phyloP scores from a whole-genome alignment of 2,329 filamentous ascomycete genomes.

The Malbranchea cinnamomea region DNA sequence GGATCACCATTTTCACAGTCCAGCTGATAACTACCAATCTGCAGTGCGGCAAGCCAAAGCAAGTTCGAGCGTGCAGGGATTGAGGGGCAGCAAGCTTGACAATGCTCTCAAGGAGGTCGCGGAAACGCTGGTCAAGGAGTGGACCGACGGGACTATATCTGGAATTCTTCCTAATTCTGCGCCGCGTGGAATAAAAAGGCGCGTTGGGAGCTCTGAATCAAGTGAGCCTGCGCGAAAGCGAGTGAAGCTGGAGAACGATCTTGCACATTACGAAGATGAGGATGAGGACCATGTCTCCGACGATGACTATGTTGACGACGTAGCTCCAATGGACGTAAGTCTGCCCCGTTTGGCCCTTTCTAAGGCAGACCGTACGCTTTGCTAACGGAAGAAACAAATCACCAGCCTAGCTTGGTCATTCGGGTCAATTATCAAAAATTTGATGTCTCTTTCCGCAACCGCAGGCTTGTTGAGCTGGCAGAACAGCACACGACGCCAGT shows the following conservation, averaged over 20 bases:
- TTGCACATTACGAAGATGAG: slow-evolving; percentile 14
- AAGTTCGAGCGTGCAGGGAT: slow-evolving; percentile 16
- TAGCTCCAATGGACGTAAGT: slow-evolving; percentile 25
- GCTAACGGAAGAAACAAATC: slow-evolving; percentile 5
- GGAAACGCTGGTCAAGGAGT: slow-evolving; percentile 18
- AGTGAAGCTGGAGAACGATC: slow-evolving; percentile 6
- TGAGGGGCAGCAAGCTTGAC: slow-evolving; percentile 26
- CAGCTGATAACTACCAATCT: slow-evolving; percentile 25
- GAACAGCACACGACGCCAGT: slow-evolving; percentile 54
- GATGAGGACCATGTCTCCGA: slow-evolving; percentile 16
- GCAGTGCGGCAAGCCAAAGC: slow-evolving; percentile 20
- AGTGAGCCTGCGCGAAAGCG: slow-evolving; percentile 10
- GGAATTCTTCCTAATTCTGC: slow-evolving; percentile 19
- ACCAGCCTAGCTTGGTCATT: slow-evolving; percentile 55
- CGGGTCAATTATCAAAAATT: slow-evolving; percentile 77
- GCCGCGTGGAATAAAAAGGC: slow-evolving; percentile 22
- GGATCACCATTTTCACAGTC: slow-evolving; percentile 27
- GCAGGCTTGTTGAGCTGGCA: slow-evolving; percentile 58
- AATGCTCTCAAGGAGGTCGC: slow-evolving; percentile 18
- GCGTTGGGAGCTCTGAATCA: slow-evolving; percentile 12
- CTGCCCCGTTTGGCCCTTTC: neutral
- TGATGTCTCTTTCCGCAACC: slow-evolving; percentile 65
- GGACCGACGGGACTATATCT: slow-evolving; percentile 21
- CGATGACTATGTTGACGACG: slow-evolving; percentile 22
- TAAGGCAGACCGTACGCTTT: neutral